phyloP scores from a whole-genome alignment of 306 rosid species.

The Dryas drummondii region DNA sequence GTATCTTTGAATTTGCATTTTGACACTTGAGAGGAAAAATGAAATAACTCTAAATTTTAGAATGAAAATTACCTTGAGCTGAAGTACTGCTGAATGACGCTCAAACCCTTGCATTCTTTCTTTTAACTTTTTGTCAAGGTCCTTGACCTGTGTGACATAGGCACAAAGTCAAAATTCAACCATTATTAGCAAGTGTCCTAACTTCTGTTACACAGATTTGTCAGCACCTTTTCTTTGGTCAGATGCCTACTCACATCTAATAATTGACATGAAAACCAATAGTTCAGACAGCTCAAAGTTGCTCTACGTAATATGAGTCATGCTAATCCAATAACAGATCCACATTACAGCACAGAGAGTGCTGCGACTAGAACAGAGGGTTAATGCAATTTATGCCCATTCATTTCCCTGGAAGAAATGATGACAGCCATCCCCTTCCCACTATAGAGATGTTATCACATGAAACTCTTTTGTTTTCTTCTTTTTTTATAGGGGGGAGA shows the following conservation, averaged over 20 bases:
- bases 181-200: neutral
- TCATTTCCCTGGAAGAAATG: no score
- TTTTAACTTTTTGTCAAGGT: constrained; percentile 20
- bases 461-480: no score
- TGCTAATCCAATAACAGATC: neutral
- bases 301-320: neutral
- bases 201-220: neutral
- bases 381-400: no score
- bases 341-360: neutral
- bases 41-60: neutral
- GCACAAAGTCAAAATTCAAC: constrained; percentile 1
- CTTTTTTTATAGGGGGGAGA: no score
- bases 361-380: neutral
- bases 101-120: constrained; percentile 16
- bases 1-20: neutral
- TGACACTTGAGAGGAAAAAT: neutral
- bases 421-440: neutral
- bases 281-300: neutral
- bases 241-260: neutral
- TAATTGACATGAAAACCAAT: neutral
- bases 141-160: constrained; percentile 21
- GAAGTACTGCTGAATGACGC: neutral
- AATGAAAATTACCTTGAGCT: constrained; percentile 14
- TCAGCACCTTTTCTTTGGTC: neutral
- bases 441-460: neutral